Evolutionary conservation across 495 filamentous ascomycete species (phyloP).

Genomic region (Glutinoglossum americanum): DNA sequence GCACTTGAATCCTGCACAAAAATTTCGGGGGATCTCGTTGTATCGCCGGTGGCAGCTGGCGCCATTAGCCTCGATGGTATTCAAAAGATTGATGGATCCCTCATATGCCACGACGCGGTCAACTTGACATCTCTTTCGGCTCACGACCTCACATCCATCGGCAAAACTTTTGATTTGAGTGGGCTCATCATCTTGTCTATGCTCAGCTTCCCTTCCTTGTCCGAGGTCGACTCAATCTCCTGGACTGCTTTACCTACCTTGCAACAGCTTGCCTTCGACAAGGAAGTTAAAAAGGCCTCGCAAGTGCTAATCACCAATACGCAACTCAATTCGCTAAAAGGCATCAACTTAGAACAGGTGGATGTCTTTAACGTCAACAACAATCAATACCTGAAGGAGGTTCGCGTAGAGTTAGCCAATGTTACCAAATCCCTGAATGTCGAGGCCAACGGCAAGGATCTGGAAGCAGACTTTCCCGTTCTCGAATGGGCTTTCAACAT

Average conservation of each 20-base stretch:
- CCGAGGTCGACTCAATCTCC: slow-evolving; percentile 36
- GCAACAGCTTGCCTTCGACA: slow-evolving; percentile 39
- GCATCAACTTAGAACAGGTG: slow-evolving; percentile 49
- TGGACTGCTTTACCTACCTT: slow-evolving; percentile 58
- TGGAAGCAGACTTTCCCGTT: slow-evolving; percentile 47
- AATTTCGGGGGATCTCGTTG: slow-evolving; percentile 45
- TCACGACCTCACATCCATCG: slow-evolving; percentile 26
- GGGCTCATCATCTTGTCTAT: slow-evolving; percentile 41
- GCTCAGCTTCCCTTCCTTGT: slow-evolving; percentile 41
- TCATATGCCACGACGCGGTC: slow-evolving; percentile 36
- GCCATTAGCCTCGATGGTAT: slow-evolving; percentile 33
- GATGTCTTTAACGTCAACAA: slow-evolving; percentile 54
- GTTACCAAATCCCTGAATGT: slow-evolving; percentile 42
- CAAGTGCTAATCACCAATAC: slow-evolving; percentile 66
- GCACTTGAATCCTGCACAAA: slow-evolving; percentile 41
- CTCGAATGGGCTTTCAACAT: slow-evolving; percentile 61
- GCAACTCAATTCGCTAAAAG: slow-evolving; percentile 45
- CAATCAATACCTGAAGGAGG: slow-evolving; percentile 45
- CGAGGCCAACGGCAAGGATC: slow-evolving; percentile 33
- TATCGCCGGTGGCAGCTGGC: slow-evolving; percentile 30
- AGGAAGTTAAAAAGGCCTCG: slow-evolving; percentile 28
- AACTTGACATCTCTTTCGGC: slow-evolving; percentile 34
- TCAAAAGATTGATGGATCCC: slow-evolving; percentile 41
- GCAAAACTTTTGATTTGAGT: slow-evolving; percentile 41
- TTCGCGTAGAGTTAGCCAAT: slow-evolving; percentile 50